Base-by-base conservation (phyloP, 108 stramenopile genomes). In the Cyclostephanos invisitatus region DNA sequence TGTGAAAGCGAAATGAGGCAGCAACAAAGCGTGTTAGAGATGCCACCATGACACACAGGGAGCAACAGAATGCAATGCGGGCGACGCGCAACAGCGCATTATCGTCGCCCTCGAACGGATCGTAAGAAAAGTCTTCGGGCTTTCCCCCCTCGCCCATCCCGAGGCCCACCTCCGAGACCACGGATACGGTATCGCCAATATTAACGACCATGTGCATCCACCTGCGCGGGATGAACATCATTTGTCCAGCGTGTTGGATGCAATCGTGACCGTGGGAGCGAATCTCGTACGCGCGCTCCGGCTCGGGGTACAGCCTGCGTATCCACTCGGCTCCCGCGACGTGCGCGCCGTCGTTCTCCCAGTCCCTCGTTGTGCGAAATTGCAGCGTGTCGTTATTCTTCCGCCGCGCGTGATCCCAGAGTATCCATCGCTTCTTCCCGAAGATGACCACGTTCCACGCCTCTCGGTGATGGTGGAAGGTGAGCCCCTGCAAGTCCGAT, bases 161-260 rank as follows among this genome's bases (percentile, higher is more conserved):
- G n/a, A 72, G 65, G 10, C 78, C 78, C 67, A 79, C 70, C 53
- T 79, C 78, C 24, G 71, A 72, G 27, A 79, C 68, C 0, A 79
- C 70, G 0, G 78, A 64, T 11, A 79, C 78, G 42, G 78, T 79
- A 68, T 79, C 78, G 46, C 78, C 78, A 63, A 79, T 79, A 64
- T 79, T 79, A 7, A 70, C 37, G 8, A 79, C 78, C 53, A 65
- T 72, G 29, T 79, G 78, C 71, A 79, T 51, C 78, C 78, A 79
- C 29, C 78, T 53, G n/a, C 46, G 55, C 0, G 78, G 78, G 15
- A 79, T 67, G 53, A 64, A 79, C 71, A 79, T 68, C 62, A 79
- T 67, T 54, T 73, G 67, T 38, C 78, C 78, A 14, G 72, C 78
- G 18, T 71, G 58, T 40, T 79, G 78, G 42, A 79, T 64, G 42